Base-by-base conservation (phyloP, 1,139 yeast species). In the Arxiozyma slooffiae region DNA sequence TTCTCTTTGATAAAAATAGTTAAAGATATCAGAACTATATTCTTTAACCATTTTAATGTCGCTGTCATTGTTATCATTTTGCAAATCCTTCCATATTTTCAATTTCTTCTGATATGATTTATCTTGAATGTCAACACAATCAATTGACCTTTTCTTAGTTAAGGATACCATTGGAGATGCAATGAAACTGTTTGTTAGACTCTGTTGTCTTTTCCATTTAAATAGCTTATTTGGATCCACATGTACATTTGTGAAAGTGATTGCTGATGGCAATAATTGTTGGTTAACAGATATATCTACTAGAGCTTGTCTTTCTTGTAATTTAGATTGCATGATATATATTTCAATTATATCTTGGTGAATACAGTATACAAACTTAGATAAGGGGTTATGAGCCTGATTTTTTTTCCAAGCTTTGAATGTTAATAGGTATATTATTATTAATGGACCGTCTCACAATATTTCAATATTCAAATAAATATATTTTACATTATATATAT, bases 31-130 rank as follows among this genome's bases (percentile, higher is more conserved):
- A 57, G 73, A 76, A 47, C 85, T 90, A 66, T 90, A 90, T 68
- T 90, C 98, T 17, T 44, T 78, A 24, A 85, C 96, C 95, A 89
- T 87, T 57, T 85, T 72, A 6, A 96, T 95, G 67, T 90, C 97
- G 57, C 82, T 88, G 52, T 70, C 68, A 64, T 89, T 96, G 53
- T 82, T 92, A 44, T 80, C 82, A 64, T 88, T 96, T 55, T 40
- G 26, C 22, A 87, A 75, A 64, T 88, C 95, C 59, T 82, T 87
- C 90, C 58, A 54, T 81, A 54, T 71, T 74, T 61, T 77, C 44
- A 26, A 36, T 42, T 42, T 43, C 46, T 52, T 52, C 18, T 23
- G 24, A n/a, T n/a, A 17, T 4, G 26, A 18, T 6, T 24, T 26
- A 24, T 38, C 18, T 38, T 38, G 17, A 36, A 41, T 26, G 4